These are phyloP conservation scores for Apiospora koreana DNA, from an alignment of 2,329 filamentous ascomycete genomes.

Conservation along the genomic window DNA sequence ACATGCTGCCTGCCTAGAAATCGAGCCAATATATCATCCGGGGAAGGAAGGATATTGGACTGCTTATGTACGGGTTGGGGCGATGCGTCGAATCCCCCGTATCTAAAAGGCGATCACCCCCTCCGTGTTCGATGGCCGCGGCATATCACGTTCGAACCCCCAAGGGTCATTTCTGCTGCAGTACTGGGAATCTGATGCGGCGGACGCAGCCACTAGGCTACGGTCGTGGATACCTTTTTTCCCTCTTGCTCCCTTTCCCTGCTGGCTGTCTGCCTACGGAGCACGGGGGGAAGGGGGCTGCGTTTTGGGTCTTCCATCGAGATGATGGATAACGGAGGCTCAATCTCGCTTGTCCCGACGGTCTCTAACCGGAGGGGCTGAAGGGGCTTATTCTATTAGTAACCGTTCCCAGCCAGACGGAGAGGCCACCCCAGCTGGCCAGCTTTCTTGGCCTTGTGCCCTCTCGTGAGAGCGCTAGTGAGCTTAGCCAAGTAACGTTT, in stretches of 20 bases:
- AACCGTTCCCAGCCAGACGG: not conserved
- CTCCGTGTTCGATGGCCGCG: not conserved
- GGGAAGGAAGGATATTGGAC: not conserved
- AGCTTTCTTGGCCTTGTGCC: too few species aligned
- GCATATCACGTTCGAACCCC: not conserved
- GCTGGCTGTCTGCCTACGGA: not conserved
- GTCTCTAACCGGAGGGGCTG: not conserved
- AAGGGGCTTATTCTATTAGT: not conserved
- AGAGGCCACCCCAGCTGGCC: not conserved
- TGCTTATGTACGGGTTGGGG: not conserved
- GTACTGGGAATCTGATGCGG: not conserved
- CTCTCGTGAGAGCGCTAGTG: not conserved
- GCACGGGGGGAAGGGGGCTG: not conserved
- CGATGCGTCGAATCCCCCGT: not conserved
- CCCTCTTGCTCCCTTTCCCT: not conserved
- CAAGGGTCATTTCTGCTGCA: too few species aligned
- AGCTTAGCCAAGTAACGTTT: not conserved
- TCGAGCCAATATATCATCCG: not conserved
- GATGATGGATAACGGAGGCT: not conserved
- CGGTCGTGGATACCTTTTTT: not conserved
- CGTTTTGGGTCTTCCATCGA: not conserved
- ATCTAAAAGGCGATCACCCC: slow-evolving; percentile 5
- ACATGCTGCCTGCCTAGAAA: not conserved
- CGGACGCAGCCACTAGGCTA: not conserved
- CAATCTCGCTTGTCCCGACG: not conserved